A percentile compares a stretch with the other conserved stretches of the same genome.
phyloP scores from a whole-genome alignment of 2,329 filamentous ascomycete genomes.

The Cladosporium sp. region DNA sequence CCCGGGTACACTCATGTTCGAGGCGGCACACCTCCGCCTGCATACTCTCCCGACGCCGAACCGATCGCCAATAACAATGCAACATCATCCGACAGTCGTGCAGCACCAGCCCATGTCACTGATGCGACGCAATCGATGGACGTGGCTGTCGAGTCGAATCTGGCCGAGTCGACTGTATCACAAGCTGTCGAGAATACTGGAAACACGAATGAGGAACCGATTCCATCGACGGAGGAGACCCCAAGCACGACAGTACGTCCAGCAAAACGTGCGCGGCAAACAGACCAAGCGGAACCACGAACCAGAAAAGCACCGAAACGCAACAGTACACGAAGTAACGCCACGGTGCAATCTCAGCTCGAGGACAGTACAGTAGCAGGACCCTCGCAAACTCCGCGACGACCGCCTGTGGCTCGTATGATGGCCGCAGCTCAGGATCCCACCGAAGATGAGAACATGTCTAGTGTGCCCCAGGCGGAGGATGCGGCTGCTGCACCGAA shows the following conservation, averaged over 20 bases:
- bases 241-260: neutral
- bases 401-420: constrained; percentile 12
- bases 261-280: neutral
- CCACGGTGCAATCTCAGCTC: constrained; percentile 6
- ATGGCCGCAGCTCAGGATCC: neutral
- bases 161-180: neutral
- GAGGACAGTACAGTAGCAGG: neutral
- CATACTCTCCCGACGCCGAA: neutral
- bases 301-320: constrained; percentile 9
- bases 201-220: neutral
- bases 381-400: constrained; percentile 6
- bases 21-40: neutral
- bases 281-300: neutral
- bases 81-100: too few relatives aligned
- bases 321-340: constrained; percentile 14
- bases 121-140: too few relatives aligned
- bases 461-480: neutral
- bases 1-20: neutral
- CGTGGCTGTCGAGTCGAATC: neutral
- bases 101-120: too few relatives aligned
- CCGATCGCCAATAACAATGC: neutral
- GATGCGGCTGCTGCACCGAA: neutral
- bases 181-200: neutral
- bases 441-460: neutral
- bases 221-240: neutral